Evolutionary conservation across 352 stramenopile genomes (phyloP), one percentile per base, ranked within the genome.

Genomic region (Phytophthora megakarya): DNA sequence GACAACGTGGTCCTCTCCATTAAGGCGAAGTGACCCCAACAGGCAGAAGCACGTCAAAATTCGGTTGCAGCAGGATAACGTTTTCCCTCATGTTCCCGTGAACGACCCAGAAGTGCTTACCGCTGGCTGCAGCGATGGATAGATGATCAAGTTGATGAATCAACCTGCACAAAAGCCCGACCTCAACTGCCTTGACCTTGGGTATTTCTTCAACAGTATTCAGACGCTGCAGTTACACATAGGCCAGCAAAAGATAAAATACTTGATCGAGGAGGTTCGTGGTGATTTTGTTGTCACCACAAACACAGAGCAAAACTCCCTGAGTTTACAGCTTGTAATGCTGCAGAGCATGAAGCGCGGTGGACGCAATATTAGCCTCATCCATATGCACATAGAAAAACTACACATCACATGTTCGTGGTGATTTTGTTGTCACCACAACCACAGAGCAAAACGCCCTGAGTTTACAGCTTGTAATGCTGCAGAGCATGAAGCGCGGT

Each of bases 11-110:
- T 55, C 8, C 55, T 45, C 13, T 33, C 44, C 1, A 63, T 63
- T 18, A 55, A 63, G 15, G 25, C 55, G 13, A 62, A 28, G 9
- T 62, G 54, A 30, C 42, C 52, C 6, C 52, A 28, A 19, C n/a
- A 62, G 5, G n/a, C 15, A 55, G 25, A 55, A 50, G 33, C 2
- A 21, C 32, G 28, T 47, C 16, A 12, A 4, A 3, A 53, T 61
- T 22, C 28, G 40, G 0, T 15, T 61, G 13, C 53, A 61, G 18
- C 42, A 61, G 32, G 53, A 61, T 28, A 47, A 61, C n/a, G 53
- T 33, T 3, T 16, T 13, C 2, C 42, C 53, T 8, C 52, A 52
- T 19, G 52, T 61, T 9, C 15, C 15, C 18, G 52, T 38, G 12
- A 22, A 59, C 11, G 52, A 61, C 16, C 5, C 40, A 9, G 52